phyloP scores from a whole-genome alignment of 129 eudicot species.

The Mikania micrantha region DNA sequence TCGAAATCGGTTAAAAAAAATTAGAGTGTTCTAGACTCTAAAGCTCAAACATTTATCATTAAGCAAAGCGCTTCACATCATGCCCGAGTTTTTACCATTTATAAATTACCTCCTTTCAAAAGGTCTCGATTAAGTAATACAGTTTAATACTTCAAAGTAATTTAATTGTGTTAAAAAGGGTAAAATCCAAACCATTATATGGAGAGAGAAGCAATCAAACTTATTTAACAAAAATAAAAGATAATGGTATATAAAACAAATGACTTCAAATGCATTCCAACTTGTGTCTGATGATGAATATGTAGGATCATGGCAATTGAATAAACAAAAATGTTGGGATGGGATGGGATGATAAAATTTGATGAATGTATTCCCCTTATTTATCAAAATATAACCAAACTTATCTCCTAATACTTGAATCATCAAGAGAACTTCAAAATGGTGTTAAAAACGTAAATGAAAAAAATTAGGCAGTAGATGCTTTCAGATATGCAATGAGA shows the following conservation, averaged over 20 bases:
- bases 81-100: too few relatives aligned
- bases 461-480: slow-evolving; percentile 30
- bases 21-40: too few relatives aligned
- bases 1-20: too few relatives aligned
- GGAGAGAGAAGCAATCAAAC: neutral
- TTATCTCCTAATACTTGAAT: slow-evolving; percentile 19
- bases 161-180: too few relatives aligned
- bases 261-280: neutral
- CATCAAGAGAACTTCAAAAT: slow-evolving; percentile 17
- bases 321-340: neutral
- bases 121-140: too few relatives aligned
- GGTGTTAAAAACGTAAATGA: neutral
- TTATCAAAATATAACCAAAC: neutral
- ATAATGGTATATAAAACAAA: neutral
- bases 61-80: too few relatives aligned
- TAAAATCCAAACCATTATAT: neutral
- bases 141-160: too few relatives aligned
- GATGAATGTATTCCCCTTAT: slow-evolving; percentile 1
- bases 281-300: neutral
- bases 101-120: too few relatives aligned
- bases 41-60: too few relatives aligned
- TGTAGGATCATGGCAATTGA: neutral
- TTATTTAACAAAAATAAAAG: neutral
- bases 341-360: neutral
- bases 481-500: slow-evolving; percentile 59